Conservation (phyloP, 306 rosid genomes). For the Lathyrus sativus region DNA sequence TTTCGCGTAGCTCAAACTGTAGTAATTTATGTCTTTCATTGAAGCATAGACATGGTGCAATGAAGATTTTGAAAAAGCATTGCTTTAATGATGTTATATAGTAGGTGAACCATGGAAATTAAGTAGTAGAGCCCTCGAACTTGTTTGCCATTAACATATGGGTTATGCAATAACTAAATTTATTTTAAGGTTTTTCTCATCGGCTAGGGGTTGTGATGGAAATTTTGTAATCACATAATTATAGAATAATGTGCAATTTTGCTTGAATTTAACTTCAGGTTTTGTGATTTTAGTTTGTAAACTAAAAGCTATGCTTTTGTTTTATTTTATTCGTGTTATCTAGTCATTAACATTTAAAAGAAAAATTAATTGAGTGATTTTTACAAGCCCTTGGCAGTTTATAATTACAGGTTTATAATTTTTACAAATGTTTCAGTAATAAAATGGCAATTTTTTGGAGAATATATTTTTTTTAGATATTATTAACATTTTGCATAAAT, state of each 20-base stretch:
- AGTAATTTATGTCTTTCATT: slow-evolving; percentile 35
- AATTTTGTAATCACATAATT: slow-evolving; percentile 22
- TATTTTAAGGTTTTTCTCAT: not conserved
- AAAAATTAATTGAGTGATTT: not conserved
- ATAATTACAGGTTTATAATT: not conserved
- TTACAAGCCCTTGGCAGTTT: not conserved
- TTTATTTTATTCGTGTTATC: not conserved
- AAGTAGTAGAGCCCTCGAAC: too few relatives aligned
- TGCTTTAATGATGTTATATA: too few relatives aligned
- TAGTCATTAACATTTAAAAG: not conserved
- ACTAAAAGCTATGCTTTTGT: not conserved
- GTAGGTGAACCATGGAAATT: too few relatives aligned
- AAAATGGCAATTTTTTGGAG: too few relatives aligned
- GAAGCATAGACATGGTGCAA: slow-evolving; percentile 38
- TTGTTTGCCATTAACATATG: too few relatives aligned
- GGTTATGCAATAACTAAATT: too few relatives aligned
- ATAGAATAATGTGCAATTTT: not conserved
- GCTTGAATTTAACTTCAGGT: slow-evolving; percentile 25
- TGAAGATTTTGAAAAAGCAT: slow-evolving; percentile 44
- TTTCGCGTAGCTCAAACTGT: slow-evolving; percentile 37
- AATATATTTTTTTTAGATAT: too few relatives aligned
- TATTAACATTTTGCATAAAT: too few relatives aligned
- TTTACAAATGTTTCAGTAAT: too few relatives aligned
- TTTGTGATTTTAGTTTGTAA: not conserved
- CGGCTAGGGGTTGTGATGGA: not conserved